Percentiles rank a stretch among this genome's conserved stretches.
phyloP scores from a whole-genome alignment of 2,329 filamentous ascomycete genomes.

The Fusarium udum region DNA sequence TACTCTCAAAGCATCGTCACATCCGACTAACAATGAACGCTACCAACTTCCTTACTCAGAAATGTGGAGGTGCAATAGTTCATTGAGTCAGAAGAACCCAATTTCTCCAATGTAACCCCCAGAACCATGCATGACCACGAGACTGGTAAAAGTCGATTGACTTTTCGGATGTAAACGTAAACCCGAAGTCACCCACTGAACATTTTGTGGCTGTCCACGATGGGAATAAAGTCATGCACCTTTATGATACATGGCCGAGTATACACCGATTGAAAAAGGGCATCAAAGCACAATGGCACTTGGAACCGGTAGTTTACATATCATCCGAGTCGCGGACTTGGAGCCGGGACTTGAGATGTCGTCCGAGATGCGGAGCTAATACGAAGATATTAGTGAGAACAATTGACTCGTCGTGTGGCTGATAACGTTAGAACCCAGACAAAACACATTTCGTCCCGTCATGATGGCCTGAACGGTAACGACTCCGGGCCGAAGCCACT shows the following conservation, averaged over 20 bases:
- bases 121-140: constrained; percentile 10
- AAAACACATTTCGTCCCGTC: neutral
- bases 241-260: neutral
- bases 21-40: neutral
- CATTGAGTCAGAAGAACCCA: constrained; percentile 3
- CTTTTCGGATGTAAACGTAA: constrained; percentile 10
- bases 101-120: neutral
- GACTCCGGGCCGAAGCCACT: neutral
- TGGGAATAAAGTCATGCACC: constrained; percentile 5
- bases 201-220: neutral
- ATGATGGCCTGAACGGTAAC: neutral
- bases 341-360: neutral
- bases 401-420: neutral
- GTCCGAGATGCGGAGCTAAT: neutral
- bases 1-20: neutral
- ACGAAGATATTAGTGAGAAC: neutral
- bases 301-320: neutral
- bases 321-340: neutral
- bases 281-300: neutral
- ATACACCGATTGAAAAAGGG: neutral
- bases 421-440: neutral
- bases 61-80: neutral
- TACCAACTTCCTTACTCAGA: constrained; percentile 8
- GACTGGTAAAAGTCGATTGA: neutral
- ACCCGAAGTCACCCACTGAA: neutral